Evolutionary conservation across 306 rosid species (phyloP).

Genomic region (apple (Malus domestica)): ASM211411v1 NC_041798.1:9698501-9699000

Average conservation of each 20-base stretch:
- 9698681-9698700: neutral
- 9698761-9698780: too few relatives aligned
- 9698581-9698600: neutral
- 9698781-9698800: too few relatives aligned
- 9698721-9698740: too few relatives aligned
- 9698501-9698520: slow-evolving; percentile 10
- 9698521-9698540: neutral
- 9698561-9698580: neutral
- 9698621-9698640: neutral
- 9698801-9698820: too few relatives aligned
- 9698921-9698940: neutral
- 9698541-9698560: neutral
- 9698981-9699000: neutral
- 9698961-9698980: neutral
- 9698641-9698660: slow-evolving; percentile 3
- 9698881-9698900: neutral
- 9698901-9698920: neutral
- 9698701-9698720: too few relatives aligned
- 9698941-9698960: neutral
- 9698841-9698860: neutral
- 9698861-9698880: neutral
- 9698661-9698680: neutral
- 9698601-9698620: neutral
- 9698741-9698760: too few relatives aligned
- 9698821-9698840: too few relatives aligned